phyloP scores from a whole-genome alignment of 345 rosid genomes.

The Eucalyptus polybractea region DNA sequence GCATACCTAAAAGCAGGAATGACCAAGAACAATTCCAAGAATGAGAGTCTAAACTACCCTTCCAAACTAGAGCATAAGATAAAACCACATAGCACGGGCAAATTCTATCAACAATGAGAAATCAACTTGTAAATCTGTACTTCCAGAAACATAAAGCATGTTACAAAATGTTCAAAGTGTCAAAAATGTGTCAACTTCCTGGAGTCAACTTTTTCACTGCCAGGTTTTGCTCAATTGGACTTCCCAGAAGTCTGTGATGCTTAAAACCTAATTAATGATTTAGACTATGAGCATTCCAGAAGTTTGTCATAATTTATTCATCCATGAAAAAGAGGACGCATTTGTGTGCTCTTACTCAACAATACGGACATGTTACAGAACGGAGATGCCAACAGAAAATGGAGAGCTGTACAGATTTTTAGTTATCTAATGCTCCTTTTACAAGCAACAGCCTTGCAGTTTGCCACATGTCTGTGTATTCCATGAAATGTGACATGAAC shows the following conservation, averaged over 20 bases:
- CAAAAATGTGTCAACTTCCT: background rate
- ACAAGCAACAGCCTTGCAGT: background rate
- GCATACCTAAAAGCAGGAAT: slow-evolving; percentile 24
- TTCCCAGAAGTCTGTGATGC: background rate
- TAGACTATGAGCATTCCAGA: background rate
- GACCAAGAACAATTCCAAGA: background rate
- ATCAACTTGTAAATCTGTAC: background rate
- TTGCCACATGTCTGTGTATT: background rate
- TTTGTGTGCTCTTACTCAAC: background rate
- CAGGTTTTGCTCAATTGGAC: background rate
- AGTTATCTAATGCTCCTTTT: background rate
- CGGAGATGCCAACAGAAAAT: background rate
- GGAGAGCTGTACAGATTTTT: background rate
- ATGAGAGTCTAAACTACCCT: background rate
- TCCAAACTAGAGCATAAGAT: background rate
- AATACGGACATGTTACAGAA: background rate
- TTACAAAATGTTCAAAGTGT: background rate
- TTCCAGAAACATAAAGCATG: background rate
- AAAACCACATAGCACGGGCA: background rate
- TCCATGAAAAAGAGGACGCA: background rate
- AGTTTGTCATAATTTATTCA: background rate
- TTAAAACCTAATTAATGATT: background rate
- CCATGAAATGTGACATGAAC: background rate
- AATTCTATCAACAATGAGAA: background rate
- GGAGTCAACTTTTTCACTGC: background rate